Percentiles rank a stretch among this genome's conserved stretches.
These are phyloP conservation scores for Auricularia sp. DNA, from an alignment of 768 basidiomycete genomes.

Conservation along the genomic window DNA sequence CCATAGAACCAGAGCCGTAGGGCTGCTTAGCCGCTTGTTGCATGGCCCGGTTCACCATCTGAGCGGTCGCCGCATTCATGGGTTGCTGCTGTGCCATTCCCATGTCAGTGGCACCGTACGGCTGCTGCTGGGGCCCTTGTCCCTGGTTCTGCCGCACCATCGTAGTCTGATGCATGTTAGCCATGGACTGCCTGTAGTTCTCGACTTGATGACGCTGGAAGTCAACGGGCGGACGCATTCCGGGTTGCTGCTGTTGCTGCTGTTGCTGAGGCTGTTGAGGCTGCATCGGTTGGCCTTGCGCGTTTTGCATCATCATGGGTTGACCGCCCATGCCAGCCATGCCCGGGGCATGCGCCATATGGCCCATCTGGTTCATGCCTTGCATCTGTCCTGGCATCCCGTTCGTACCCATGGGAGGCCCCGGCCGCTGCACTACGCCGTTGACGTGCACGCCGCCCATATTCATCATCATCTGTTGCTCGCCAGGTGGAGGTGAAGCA, in stretches of 20 bases:
- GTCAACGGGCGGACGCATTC: neutral
- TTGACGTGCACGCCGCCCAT: neutral
- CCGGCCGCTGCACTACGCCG: neutral
- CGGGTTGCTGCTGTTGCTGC: constrained; percentile 11
- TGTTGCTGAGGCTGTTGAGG: constrained; percentile 17
- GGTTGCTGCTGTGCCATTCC: neutral
- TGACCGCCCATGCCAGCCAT: neutral
- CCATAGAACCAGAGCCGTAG: neutral
- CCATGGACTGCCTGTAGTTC: neutral
- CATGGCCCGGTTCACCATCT: neutral
- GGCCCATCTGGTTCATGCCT: neutral
- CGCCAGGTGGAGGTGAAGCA: constrained; percentile 20
- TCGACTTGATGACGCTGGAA: neutral
- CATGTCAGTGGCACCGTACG: neutral
- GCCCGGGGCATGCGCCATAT: neutral
- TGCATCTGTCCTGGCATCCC: neutral
- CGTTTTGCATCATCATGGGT: neutral
- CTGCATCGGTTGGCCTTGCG: constrained; percentile 6
- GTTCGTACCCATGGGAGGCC: neutral
- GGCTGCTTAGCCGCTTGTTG: neutral
- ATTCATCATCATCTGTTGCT: constrained; percentile 6
- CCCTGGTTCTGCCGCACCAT: neutral
- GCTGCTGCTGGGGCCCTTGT: neutral
- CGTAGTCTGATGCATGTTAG: neutral
- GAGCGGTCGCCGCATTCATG: neutral